Evolutionary conservation across 2,329 filamentous ascomycete genomes (phyloP).

Genomic region (Alternaria arborescens): DNA sequence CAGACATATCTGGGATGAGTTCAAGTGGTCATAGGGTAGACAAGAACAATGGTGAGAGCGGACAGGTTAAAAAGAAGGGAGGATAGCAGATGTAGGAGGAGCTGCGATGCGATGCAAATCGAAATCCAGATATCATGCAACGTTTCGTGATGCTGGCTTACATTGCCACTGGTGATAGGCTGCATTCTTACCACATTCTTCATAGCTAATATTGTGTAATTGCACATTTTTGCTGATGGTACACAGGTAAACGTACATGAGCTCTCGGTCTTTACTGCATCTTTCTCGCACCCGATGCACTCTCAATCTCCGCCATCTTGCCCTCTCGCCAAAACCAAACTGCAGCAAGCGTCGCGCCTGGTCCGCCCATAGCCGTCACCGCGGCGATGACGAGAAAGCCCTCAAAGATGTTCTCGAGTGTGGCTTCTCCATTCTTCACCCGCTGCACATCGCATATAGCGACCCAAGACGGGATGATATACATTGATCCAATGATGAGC

Average conservation of each 20-base stretch:
- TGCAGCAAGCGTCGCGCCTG: constrained; percentile 20
- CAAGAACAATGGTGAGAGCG: no score
- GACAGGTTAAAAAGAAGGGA: no score
- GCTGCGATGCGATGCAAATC: no score
- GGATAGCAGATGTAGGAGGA: no score
- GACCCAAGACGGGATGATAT: constrained; percentile 16
- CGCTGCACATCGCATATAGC: constrained; percentile 26
- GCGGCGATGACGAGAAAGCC: constrained; percentile 12
- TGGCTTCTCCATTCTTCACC: constrained; percentile 15
- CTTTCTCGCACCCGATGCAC: constrained; percentile 18
- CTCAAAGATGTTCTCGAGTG: constrained; percentile 17
- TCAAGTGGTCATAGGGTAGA: no score
- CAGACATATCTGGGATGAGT: no score
- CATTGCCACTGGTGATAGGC: no score
- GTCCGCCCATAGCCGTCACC: constrained; percentile 20
- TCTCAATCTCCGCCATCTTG: constrained; percentile 23
- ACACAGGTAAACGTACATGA: no score
- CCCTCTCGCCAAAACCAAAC: constrained; percentile 30
- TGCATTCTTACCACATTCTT: no score
- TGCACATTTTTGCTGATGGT: neutral
- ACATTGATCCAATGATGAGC: constrained; percentile 12
- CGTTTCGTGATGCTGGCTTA: neutral
- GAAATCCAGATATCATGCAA: neutral
- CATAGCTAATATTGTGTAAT: no score
- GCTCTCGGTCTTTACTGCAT: constrained; percentile 1